Percentiles rank a stretch among this genome's conserved stretches.
phyloP scores from a whole-genome alignment of 1,139 yeast genomes.

The Yamadazyma conglobata region DNA sequence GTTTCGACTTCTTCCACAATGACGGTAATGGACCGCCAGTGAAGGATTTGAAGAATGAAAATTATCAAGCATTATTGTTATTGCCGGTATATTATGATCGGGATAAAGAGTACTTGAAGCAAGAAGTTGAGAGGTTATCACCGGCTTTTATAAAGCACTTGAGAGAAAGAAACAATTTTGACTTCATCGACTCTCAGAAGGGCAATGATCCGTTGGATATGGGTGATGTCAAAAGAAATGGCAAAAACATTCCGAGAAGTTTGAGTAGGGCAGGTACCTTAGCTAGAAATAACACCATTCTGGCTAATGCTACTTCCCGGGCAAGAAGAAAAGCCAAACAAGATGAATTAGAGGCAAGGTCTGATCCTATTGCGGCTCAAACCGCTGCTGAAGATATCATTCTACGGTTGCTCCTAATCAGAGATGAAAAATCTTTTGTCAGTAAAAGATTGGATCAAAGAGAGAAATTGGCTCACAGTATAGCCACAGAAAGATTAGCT shows the following conservation, averaged over 20 bases:
- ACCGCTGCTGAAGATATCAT: slow-evolving; percentile 64
- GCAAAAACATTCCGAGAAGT: slow-evolving; percentile 13
- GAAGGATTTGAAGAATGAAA: slow-evolving; percentile 58
- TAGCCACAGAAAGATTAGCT: slow-evolving; percentile 58
- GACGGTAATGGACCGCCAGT: slow-evolving; percentile 81
- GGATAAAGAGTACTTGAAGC: slow-evolving; percentile 46
- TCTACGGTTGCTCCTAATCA: slow-evolving; percentile 52
- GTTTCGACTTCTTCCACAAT: slow-evolving; percentile 72
- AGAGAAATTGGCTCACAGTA: slow-evolving; percentile 57
- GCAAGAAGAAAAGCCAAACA: slow-evolving; percentile 53
- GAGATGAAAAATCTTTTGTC: slow-evolving; percentile 44
- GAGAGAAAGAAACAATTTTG: slow-evolving; percentile 41
- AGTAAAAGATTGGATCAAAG: slow-evolving; percentile 58
- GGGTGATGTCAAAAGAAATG: slow-evolving; percentile 7
- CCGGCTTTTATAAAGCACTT: slow-evolving; percentile 50
- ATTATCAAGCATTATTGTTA: slow-evolving; percentile 61
- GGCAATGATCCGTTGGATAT: background rate
- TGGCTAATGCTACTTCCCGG: slow-evolving; percentile 68
- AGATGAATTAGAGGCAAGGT: slow-evolving; percentile 49
- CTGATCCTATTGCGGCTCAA: slow-evolving; percentile 56
- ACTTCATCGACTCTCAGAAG: slow-evolving; percentile 6
- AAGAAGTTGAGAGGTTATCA: slow-evolving; percentile 57
- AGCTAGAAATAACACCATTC: slow-evolving; percentile 62
- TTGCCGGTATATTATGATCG: slow-evolving; percentile 68
- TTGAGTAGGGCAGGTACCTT: slow-evolving; percentile 51